phyloP scores from a whole-genome alignment of 2,329 filamentous ascomycete species.

The Penicillium freii region DNA sequence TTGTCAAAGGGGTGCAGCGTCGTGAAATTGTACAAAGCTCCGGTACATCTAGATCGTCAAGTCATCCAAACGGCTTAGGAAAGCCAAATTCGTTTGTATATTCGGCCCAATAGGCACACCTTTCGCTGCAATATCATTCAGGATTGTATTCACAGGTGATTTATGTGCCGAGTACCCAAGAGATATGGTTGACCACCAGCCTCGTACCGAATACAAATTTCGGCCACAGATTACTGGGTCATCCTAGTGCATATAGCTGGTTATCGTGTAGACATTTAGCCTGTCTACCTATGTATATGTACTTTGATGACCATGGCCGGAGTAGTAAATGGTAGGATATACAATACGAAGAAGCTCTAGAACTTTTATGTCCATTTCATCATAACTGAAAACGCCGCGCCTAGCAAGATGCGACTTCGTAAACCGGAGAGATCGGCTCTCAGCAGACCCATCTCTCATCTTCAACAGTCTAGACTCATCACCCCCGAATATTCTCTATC shows the following conservation, averaged over 20 bases:
- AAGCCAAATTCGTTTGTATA: too few relatives aligned
- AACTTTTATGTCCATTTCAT: constrained; percentile 37
- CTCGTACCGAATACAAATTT: neutral
- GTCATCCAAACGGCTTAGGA: too few relatives aligned
- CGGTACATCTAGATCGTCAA: too few relatives aligned
- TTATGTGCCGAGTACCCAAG: neutral
- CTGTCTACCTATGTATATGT: neutral
- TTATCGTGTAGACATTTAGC: neutral
- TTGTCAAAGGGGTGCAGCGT: too few relatives aligned
- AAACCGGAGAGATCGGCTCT: constrained; percentile 18
- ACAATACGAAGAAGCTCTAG: constrained; percentile 18
- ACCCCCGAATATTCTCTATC: constrained; percentile 6
- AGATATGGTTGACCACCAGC: neutral
- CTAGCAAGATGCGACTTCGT: constrained; percentile 30
- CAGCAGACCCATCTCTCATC: constrained; percentile 7
- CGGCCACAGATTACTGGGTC: neutral
- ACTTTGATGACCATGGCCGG: neutral
- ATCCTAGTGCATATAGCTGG: neutral
- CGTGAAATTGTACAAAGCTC: too few relatives aligned
- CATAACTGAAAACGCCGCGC: constrained; percentile 32
- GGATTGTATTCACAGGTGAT: neutral
- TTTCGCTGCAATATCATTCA: too few relatives aligned
- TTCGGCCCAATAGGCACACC: too few relatives aligned
- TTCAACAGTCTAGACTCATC: constrained; percentile 12
- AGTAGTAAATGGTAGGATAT: neutral